phyloP scores from a whole-genome alignment of 176 grass and related monocot species.

The Ensete ventricosum region DNA sequence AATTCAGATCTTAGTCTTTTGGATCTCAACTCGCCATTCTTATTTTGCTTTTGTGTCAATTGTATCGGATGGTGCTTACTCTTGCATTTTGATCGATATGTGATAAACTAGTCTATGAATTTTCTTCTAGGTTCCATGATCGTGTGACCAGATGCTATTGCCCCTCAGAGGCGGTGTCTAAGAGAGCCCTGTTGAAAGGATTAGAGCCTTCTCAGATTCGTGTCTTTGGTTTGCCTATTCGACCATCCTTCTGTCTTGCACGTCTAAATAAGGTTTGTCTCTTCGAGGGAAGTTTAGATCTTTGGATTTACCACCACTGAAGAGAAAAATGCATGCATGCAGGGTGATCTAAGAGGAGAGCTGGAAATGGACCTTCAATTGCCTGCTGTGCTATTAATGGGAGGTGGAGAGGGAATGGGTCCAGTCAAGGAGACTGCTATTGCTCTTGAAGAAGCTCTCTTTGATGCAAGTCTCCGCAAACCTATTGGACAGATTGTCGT shows the following conservation, averaged over 20 bases:
- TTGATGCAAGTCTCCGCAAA: constrained; percentile 28
- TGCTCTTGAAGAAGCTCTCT: constrained; percentile 54
- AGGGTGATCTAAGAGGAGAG: constrained; percentile 59
- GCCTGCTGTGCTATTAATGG: constrained; percentile 70
- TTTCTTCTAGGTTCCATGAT: constrained; percentile 56
- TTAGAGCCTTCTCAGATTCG: constrained; percentile 57
- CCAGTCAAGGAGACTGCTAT: constrained; percentile 59
- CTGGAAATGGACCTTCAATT: constrained; percentile 49
- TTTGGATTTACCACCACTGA: not conserved
- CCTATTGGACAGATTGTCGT: constrained; percentile 50
- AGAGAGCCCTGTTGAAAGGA: constrained; percentile 48
- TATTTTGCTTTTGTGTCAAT: not conserved
- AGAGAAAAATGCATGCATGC: constrained; percentile 7
- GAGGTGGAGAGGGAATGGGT: constrained; percentile 80
- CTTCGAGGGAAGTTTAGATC: not conserved
- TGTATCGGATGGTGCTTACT: no score
- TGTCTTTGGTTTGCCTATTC: constrained; percentile 60
- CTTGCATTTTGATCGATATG: not conserved
- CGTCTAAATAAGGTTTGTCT: constrained; percentile 49
- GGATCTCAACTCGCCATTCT: not conserved
- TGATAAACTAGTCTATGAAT: not conserved
- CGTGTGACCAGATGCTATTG: constrained; percentile 79
- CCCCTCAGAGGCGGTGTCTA: constrained; percentile 61
- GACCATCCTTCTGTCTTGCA: constrained; percentile 78
- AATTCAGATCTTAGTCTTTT: not conserved